Base-by-base conservation (phyloP, 768 basidiomycete species). In the Trametes maxima region DNA sequence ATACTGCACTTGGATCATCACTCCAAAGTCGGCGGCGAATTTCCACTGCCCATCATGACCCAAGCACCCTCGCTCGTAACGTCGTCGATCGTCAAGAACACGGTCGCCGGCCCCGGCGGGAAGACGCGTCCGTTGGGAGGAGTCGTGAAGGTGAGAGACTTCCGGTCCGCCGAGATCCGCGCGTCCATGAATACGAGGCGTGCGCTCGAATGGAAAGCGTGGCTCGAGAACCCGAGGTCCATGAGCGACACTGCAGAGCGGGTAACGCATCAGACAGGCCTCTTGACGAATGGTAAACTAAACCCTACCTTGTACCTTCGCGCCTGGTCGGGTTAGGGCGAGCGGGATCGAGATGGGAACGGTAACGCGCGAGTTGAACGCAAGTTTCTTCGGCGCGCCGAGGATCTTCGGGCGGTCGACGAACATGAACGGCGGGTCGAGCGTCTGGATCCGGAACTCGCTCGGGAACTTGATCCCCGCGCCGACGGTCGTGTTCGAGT, bases 361-460 rank as follows among this genome's bases (percentile, higher is more conserved):
- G 61, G 79, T 69, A 57, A 82, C 77, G 36, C 68, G 75, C 68
- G 82, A 68, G 64, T 79, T 78, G 71, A 84, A 85, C 13, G 70
- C 68, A 17, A 90, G 66, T 46, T 68, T 74, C 35, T 69, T 64
- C 12, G 57, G 81, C 73, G 10, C 65, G 36, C 37, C 52, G 10
- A 70, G 47, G 39, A 88, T 79, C 54, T 74, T 69, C 13, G 90
- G 94, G 40, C 93, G 81, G 17, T 79, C 68, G 64, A 74, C 75
- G 21, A 73, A 70, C 85, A 91, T 86, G 71, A 95, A 98, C 37
- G 90, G 90, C 0, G 96, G 95, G 62, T 80, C 81, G 66, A 96
- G 80, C 81, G 88, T 87, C 71, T 97, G 95, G 37, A 94, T 89
- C 49, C 93, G 80, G 71, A 95, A 95, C 72, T 96, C 92, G 21